A percentile compares a stretch with the other conserved stretches of the same genome.
Conservation (phyloP, 768 basidiomycete genomes). For the Suillus bovinus region DNA sequence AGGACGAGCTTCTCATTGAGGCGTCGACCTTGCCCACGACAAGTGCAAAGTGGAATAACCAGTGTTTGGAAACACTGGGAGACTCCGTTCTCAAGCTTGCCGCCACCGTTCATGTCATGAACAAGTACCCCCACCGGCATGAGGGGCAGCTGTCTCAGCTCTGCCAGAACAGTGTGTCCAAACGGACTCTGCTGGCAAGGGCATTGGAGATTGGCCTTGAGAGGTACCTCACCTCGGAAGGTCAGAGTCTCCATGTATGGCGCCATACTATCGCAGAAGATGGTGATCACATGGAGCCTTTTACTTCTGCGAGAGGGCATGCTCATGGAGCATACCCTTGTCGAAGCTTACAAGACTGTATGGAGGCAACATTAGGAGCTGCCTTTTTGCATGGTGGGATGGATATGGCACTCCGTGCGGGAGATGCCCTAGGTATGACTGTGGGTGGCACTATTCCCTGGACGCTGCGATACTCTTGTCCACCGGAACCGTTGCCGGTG, state of each 20-base stretch:
- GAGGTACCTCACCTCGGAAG: constrained; percentile 62
- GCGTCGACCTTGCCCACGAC: constrained; percentile 76
- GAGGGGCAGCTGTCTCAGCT: constrained; percentile 80
- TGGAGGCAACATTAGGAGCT: constrained; percentile 85
- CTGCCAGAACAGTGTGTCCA: constrained; percentile 66
- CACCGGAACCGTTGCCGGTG: constrained; percentile 33
- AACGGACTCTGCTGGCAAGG: constrained; percentile 65
- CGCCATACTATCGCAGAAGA: constrained; percentile 45
- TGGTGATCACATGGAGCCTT: constrained; percentile 35
- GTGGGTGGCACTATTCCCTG: constrained; percentile 76
- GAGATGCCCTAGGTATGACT: constrained; percentile 63
- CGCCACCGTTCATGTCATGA: constrained; percentile 75
- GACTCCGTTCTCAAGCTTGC: constrained; percentile 81
- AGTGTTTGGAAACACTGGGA: constrained; percentile 85
- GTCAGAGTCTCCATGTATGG: constrained; percentile 56
- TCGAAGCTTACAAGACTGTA: constrained; percentile 81
- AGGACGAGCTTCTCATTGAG: constrained; percentile 59
- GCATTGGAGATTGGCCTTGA: constrained; percentile 67
- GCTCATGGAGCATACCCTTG: constrained; percentile 57
- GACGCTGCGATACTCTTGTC: constrained; percentile 53
- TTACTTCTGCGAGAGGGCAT: constrained; percentile 27
- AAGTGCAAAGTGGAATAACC: constrained; percentile 69
- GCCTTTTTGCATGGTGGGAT: constrained; percentile 70
- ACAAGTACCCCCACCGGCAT: constrained; percentile 72
- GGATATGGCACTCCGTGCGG: constrained; percentile 60